These are phyloP conservation scores for Apophysomyces variabilis DNA, from an alignment of 371 early-diverging fungal species.

Conservation along the genomic window DNA sequence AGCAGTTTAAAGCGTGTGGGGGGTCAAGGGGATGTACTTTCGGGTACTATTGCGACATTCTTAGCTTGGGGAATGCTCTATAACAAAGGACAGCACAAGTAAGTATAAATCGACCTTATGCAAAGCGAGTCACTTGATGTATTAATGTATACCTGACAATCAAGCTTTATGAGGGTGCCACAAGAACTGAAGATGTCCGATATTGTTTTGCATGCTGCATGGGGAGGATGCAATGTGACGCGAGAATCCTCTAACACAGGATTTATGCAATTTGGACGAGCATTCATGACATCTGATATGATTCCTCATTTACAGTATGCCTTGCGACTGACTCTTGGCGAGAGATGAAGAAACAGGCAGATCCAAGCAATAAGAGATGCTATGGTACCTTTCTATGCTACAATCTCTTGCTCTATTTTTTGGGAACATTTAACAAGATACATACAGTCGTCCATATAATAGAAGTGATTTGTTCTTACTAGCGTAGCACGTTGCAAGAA, in stretches of 20 bases:
- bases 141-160: neutral
- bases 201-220: slow-evolving; percentile 70
- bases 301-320: slow-evolving; percentile 27
- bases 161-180: slow-evolving; percentile 33
- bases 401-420: too few species aligned
- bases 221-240: slow-evolving; percentile 71
- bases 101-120: slow-evolving; percentile 21
- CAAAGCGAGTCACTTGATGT: neutral
- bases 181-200: slow-evolving; percentile 49
- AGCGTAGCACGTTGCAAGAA: too few species aligned
- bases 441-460: too few species aligned
- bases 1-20: slow-evolving; percentile 94
- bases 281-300: slow-evolving; percentile 78
- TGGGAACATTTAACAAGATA: too few species aligned
- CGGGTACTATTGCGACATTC: slow-evolving; percentile 88
- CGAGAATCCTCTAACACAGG: slow-evolving; percentile 70
- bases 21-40: slow-evolving; percentile 98
- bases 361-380: too few species aligned
- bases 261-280: slow-evolving; percentile 71
- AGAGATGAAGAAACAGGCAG: neutral
- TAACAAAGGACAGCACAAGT: slow-evolving; percentile 64
- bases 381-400: too few species aligned
- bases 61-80: slow-evolving; percentile 84
- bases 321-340: neutral
- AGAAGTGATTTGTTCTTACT: too few species aligned